Conservation (phyloP, 192 early-diverging fungal genomes). For the Mortierella alpina region DNA sequence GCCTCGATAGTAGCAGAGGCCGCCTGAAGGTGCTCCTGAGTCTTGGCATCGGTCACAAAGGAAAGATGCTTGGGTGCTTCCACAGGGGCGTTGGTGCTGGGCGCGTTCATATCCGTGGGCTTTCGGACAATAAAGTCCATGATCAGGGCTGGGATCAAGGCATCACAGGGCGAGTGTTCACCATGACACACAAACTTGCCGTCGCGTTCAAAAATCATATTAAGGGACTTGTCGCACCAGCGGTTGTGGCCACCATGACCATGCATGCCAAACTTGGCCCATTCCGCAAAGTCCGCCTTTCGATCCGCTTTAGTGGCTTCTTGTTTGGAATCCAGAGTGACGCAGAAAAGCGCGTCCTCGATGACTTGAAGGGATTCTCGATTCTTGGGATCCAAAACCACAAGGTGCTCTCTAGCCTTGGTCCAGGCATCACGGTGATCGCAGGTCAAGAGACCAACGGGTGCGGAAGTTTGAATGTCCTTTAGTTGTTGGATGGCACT, state of each 20-base stretch:
- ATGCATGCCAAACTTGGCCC: slow-evolving; percentile 66
- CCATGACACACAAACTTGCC: slow-evolving; percentile 73
- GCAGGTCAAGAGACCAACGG: slow-evolving; percentile 77
- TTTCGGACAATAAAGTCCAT: slow-evolving; percentile 60
- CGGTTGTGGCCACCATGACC: slow-evolving; percentile 81
- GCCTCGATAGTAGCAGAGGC: slow-evolving; percentile 66
- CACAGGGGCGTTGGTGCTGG: slow-evolving; percentile 40
- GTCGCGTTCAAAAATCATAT: slow-evolving; percentile 76
- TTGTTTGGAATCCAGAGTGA: slow-evolving; percentile 70
- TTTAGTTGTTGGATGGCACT: slow-evolving; percentile 65
- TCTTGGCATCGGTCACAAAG: slow-evolving; percentile 52
- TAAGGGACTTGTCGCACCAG: slow-evolving; percentile 91
- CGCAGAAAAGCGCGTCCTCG: slow-evolving; percentile 79
- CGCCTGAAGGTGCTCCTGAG: slow-evolving; percentile 40
- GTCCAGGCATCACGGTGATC: slow-evolving; percentile 90
- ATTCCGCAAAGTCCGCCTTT: slow-evolving; percentile 57
- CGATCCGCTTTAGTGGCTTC: slow-evolving; percentile 44
- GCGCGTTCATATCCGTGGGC: slow-evolving; percentile 48
- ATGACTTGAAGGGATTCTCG: slow-evolving; percentile 68
- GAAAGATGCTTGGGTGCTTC: slow-evolving; percentile 28
- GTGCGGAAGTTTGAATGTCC: slow-evolving; percentile 62
- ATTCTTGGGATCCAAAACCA: slow-evolving; percentile 69
- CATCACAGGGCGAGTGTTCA: slow-evolving; percentile 90
- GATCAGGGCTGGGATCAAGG: slow-evolving; percentile 75
- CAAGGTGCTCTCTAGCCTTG: slow-evolving; percentile 72